These are phyloP conservation scores for Gaillardinia entomophila DNA, from an alignment of 805 yeast genomes.

Conservation along the genomic window DNA sequence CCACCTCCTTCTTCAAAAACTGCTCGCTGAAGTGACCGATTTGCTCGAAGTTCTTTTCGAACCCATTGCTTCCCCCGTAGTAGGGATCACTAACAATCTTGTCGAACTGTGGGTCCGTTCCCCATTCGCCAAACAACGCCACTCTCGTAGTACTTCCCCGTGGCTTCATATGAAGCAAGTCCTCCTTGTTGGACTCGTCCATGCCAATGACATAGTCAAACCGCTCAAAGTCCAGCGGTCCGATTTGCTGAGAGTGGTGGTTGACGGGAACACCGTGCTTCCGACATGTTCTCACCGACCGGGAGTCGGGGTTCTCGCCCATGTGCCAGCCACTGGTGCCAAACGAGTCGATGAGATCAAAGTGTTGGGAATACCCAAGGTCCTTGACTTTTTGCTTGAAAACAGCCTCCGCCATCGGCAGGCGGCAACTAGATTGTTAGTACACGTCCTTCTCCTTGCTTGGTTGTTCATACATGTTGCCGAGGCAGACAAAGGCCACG, in stretches of 20 bases:
- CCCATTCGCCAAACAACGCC: constrained; percentile 77
- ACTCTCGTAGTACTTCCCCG: constrained; percentile 43
- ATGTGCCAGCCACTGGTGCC: constrained; percentile 84
- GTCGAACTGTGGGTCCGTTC: constrained; percentile 43
- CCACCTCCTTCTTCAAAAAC: constrained; percentile 51
- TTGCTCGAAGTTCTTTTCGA: constrained; percentile 74
- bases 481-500: constrained; percentile 88
- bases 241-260: constrained; percentile 72
- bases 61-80: constrained; percentile 82
- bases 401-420: constrained; percentile 98
- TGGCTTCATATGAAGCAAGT: constrained; percentile 51
- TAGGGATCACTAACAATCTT: constrained; percentile 83
- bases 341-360: constrained; percentile 69
- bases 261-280: constrained; percentile 67
- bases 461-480: constrained; percentile 61
- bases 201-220: constrained; percentile 69
- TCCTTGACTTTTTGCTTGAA: constrained; percentile 60
- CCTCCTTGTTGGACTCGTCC: constrained; percentile 55
- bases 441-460: constrained; percentile 1
- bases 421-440: constrained; percentile 61
- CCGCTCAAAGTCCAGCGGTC: constrained; percentile 41
- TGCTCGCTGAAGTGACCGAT: constrained; percentile 68
- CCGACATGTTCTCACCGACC: constrained; percentile 65
- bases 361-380: constrained; percentile 36
- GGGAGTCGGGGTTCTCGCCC: constrained; percentile 76